These are phyloP conservation scores for Penicillium sp. DNA, from an alignment of 2,329 filamentous ascomycete species.

Conservation along the genomic window DNA sequence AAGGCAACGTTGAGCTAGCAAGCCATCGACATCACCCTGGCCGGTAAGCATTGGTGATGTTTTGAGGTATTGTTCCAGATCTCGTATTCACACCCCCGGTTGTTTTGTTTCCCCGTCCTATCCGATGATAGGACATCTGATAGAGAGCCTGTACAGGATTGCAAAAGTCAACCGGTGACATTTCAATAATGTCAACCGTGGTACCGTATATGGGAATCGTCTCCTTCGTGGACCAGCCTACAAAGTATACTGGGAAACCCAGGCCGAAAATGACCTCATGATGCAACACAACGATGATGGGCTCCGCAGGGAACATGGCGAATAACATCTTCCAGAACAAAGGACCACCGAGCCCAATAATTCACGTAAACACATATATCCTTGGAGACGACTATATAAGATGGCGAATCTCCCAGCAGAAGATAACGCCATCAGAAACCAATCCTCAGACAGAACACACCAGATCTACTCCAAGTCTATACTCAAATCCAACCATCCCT, in stretches of 20 bases:
- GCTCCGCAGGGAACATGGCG: not conserved
- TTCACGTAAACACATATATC: not conserved
- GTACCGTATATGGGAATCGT: not conserved
- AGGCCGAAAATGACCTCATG: not conserved
- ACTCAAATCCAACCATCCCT: constrained; percentile 16
- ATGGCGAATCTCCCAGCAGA: not conserved
- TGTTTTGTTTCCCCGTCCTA: constrained; percentile 4
- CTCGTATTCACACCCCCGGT: constrained; percentile 28
- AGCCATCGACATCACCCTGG: constrained; percentile 6
- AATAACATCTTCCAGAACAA: not conserved
- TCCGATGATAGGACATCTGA: not conserved
- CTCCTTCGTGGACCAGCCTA: not conserved
- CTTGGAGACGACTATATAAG: constrained; percentile 3
- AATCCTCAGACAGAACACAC: not conserved
- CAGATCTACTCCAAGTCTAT: not conserved
- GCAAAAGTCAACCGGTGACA: not conserved
- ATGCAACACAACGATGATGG: not conserved
- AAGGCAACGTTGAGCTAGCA: constrained; percentile 6
- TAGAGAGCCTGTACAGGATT: not conserved
- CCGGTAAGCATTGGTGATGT: constrained; percentile 18
- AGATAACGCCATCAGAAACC: constrained; percentile 3
- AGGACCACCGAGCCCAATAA: not conserved
- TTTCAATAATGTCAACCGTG: not conserved
- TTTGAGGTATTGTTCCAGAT: constrained; percentile 20
- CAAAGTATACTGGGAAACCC: not conserved